These are phyloP conservation scores for Cladophialophora psammophila DNA, from an alignment of 2,329 filamentous ascomycete species.

Conservation along the genomic window DNA sequence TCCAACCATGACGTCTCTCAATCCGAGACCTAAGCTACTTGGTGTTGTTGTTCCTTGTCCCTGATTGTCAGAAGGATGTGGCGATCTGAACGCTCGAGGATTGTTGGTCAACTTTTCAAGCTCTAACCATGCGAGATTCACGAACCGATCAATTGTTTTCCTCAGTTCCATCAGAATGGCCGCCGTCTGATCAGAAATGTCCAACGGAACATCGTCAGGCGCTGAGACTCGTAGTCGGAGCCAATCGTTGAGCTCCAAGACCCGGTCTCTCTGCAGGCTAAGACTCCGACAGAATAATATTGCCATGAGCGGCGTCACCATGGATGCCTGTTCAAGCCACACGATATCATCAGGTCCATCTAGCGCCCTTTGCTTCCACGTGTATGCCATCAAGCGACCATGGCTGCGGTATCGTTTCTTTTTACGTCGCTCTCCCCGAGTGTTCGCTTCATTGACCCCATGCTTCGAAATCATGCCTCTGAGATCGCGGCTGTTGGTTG, in stretches of 20 bases:
- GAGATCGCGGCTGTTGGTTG: constrained; percentile 11
- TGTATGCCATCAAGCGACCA: constrained; percentile 35
- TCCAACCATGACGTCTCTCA: constrained; percentile 30
- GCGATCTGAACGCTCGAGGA: neutral
- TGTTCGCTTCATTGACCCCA: constrained; percentile 24
- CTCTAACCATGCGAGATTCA: constrained; percentile 24
- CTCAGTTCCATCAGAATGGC: constrained; percentile 34
- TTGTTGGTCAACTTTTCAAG: constrained; percentile 8
- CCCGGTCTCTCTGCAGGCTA: constrained; percentile 11
- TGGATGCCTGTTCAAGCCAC: constrained; percentile 34
- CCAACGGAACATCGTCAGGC: constrained; percentile 10
- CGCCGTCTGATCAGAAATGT: constrained; percentile 11
- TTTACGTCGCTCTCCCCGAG: neutral
- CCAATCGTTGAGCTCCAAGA: constrained; percentile 34
- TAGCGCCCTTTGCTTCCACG: constrained; percentile 19
- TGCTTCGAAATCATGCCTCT: constrained; percentile 18
- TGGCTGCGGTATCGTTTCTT: constrained; percentile 22
- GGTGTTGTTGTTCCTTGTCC: neutral
- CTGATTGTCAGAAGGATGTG: neutral
- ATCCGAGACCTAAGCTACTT: constrained; percentile 4
- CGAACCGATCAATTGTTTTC: constrained; percentile 37
- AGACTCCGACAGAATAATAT: constrained; percentile 33
- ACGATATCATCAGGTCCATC: constrained; percentile 19
- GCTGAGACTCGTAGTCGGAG: constrained; percentile 19
- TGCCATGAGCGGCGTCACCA: constrained; percentile 35